These are phyloP conservation scores for Ambrosiella cleistominuta DNA, from an alignment of 2,329 filamentous ascomycete genomes.

Conservation along the genomic window DNA sequence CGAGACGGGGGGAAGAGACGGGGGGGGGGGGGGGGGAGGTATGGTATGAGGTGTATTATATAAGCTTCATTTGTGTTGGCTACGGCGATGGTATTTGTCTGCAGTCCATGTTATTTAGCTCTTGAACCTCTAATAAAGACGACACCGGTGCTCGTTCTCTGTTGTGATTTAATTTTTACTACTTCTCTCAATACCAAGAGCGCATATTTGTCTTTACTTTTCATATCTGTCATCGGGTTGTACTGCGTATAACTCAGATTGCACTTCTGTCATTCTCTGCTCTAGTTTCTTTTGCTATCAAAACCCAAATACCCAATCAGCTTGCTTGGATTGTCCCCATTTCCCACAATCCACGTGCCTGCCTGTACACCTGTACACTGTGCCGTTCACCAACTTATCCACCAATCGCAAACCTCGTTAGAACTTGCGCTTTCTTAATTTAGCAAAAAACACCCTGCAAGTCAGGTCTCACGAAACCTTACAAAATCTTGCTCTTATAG, in stretches of 20 bases:
- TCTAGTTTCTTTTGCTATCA: background rate
- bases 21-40: background rate
- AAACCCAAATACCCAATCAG: background rate
- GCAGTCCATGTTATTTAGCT: background rate
- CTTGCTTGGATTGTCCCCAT: background rate
- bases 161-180: background rate
- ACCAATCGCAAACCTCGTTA: background rate
- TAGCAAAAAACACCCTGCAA: background rate
- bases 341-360: background rate
- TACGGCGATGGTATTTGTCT: background rate
- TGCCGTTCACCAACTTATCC: background rate
- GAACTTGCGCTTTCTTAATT: background rate
- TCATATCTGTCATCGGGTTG: too few species aligned
- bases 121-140: background rate
- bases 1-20: background rate
- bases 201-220: background rate
- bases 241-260: too few species aligned
- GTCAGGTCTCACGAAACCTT: background rate
- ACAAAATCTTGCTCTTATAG: background rate
- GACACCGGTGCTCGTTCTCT: background rate
- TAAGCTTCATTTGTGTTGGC: background rate
- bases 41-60: background rate
- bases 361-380: background rate
- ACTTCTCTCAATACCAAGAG: background rate
- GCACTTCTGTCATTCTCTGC: too few species aligned